phyloP scores from a whole-genome alignment of 306 rosid genomes.

The Calophaca sinica region DNA sequence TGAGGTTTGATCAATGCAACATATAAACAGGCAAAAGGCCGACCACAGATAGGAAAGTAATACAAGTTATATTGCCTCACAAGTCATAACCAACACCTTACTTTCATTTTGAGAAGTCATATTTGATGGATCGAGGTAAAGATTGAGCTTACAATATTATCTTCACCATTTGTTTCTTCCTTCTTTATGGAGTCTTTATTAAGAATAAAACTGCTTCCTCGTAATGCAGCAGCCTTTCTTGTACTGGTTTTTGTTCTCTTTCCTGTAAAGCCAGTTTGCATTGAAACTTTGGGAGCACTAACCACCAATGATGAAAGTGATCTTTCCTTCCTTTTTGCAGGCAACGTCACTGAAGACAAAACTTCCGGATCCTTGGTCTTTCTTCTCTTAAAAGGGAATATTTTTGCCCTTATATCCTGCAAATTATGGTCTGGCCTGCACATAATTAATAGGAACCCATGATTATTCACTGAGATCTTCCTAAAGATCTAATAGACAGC shows the following conservation, averaged over 20 bases:
- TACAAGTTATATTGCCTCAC: neutral
- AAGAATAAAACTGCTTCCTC: conserved; percentile 64
- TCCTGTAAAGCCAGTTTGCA: conserved; percentile 78
- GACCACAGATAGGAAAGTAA: conserved; percentile 7
- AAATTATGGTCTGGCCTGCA: conserved; percentile 96
- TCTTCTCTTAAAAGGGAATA: conserved; percentile 72
- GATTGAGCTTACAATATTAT: conserved; percentile 63
- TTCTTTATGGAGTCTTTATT: conserved; percentile 67
- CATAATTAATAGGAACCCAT: conserved; percentile 38
- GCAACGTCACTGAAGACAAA: conserved; percentile 64
- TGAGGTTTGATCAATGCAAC: neutral
- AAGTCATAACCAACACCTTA: conserved; percentile 49
- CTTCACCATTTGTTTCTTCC: conserved; percentile 64
- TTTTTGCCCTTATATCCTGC: conserved; percentile 84
- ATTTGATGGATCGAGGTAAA: conserved; percentile 60
- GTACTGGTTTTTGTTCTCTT: conserved; percentile 73
- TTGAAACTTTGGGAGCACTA: conserved; percentile 78
- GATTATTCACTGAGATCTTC: conserved; percentile 25
- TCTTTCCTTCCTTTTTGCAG: conserved; percentile 89
- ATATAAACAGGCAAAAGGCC: conserved; percentile 13
- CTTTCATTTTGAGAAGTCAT: conserved; percentile 51
- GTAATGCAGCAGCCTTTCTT: conserved; percentile 73
- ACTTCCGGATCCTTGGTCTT: conserved; percentile 68
- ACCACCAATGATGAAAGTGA: conserved; percentile 86
- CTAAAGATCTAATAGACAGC: conserved; percentile 25